A percentile compares a stretch with the other conserved stretches of the same genome.
Evolutionary conservation across 306 rosid genomes (phyloP).

Genomic region (Acacia confusa): DNA sequence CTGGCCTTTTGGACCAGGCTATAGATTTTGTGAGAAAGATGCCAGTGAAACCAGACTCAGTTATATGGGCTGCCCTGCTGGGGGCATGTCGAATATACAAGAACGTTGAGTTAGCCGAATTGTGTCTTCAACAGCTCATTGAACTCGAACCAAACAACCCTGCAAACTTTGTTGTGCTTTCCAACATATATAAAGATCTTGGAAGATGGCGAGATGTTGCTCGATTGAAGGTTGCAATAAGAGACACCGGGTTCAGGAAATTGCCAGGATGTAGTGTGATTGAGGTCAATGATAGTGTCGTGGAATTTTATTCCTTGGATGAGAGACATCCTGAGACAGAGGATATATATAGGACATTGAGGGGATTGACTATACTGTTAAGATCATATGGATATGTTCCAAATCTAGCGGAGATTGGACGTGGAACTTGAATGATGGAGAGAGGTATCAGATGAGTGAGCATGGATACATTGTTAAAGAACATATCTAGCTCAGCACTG

Average conservation of each 20-base stretch:
- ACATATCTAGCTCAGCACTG: neutral
- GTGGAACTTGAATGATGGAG: slow-evolving; percentile 31
- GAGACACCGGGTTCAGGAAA: slow-evolving; percentile 63
- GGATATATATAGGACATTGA: slow-evolving; percentile 36
- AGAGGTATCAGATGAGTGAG: slow-evolving; percentile 6
- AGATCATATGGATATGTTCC: slow-evolving; percentile 45
- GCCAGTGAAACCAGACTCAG: slow-evolving; percentile 60
- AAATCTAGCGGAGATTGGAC: slow-evolving; percentile 36
- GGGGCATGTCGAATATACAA: slow-evolving; percentile 51
- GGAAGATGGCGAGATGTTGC: slow-evolving; percentile 80
- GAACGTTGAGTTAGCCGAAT: slow-evolving; percentile 52
- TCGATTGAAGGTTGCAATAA: slow-evolving; percentile 61
- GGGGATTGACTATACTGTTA: slow-evolving; percentile 41
- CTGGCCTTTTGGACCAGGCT: slow-evolving; percentile 64
- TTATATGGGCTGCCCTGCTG: slow-evolving; percentile 47
- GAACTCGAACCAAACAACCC: slow-evolving; percentile 81
- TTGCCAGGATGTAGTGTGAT: slow-evolving; percentile 51
- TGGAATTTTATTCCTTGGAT: slow-evolving; percentile 51
- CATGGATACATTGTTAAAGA: neutral
- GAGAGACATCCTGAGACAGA: slow-evolving; percentile 52
- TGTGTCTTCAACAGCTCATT: slow-evolving; percentile 57
- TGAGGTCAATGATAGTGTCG: slow-evolving; percentile 45
- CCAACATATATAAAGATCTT: slow-evolving; percentile 76
- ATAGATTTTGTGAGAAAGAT: slow-evolving; percentile 58
- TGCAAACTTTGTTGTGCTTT: slow-evolving; percentile 71